A percentile compares a stretch with the other conserved stretches of the same genome.
These are phyloP conservation scores for Scutellaria galericulata DNA, from an alignment of 257 asterid species.

Conservation along the genomic window DNA sequence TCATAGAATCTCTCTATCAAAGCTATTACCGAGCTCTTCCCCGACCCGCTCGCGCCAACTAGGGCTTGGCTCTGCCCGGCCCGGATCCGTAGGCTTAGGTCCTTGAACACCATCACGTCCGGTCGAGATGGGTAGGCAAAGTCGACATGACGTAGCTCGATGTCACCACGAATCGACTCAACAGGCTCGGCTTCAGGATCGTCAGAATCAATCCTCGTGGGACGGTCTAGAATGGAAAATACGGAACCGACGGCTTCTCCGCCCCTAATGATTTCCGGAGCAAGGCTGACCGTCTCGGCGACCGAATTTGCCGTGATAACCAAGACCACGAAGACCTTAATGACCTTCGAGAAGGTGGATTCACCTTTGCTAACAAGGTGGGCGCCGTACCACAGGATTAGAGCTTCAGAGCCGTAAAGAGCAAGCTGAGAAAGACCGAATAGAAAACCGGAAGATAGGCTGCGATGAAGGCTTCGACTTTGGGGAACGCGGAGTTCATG, in stretches of 20 bases:
- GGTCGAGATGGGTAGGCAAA: constrained; percentile 94
- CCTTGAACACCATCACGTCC: constrained; percentile 83
- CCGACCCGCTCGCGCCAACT: constrained; percentile 97
- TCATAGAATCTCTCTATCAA: constrained; percentile 87
- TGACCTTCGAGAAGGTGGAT: constrained; percentile 91
- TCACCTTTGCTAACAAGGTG: constrained; percentile 78
- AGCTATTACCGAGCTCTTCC: constrained; percentile 87
- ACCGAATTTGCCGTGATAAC: constrained; percentile 95
- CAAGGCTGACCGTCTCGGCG: constrained; percentile 94
- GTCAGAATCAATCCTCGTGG: constrained; percentile 81
- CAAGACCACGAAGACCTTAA: constrained; percentile 90
- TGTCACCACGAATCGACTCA: constrained; percentile 81
- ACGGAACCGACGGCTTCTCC: constrained; percentile 98
- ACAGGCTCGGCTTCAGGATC: constrained; percentile 81
- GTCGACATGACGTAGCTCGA: constrained; percentile 91
- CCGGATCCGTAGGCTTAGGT: constrained; percentile 74
- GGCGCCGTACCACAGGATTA: constrained; percentile 91
- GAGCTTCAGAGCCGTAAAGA: constrained; percentile 92
- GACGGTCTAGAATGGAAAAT: constrained; percentile 82
- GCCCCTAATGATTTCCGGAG: constrained; percentile 92
- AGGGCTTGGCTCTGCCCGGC: constrained; percentile 99
- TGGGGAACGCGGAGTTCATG: constrained; percentile 83
- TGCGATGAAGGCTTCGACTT: constrained; percentile 67
- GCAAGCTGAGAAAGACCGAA: constrained; percentile 98
- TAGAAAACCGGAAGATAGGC: constrained; percentile 73